Base-by-base conservation (phyloP, 1,139 yeast genomes). In the Pichia sp. region DNA sequence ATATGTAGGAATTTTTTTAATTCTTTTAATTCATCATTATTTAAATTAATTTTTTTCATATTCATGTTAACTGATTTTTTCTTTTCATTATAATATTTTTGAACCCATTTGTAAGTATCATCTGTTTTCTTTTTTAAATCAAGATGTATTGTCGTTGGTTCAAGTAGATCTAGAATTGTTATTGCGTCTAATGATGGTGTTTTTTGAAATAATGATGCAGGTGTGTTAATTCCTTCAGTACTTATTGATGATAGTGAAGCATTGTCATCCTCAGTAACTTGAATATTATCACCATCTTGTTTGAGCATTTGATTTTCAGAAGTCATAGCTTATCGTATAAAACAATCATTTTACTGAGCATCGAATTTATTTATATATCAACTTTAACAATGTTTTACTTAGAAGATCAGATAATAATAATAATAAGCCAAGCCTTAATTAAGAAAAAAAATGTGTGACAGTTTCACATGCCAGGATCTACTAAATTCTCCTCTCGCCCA, bases 141-240 rank as follows among this genome's bases (percentile, higher is more conserved):
- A 18, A 61, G 48, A 3, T 61, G 56, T 30, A 62, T 34, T 5
- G 62, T 50, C 2, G 61, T 56, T 18, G 74, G 74, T 49, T 70
- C 72, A 40, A 71, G 53, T 18, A 71, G 46, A 45, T 70, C 73
- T 36, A 71, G 57, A 2, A 71, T 51, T 0, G 70, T 58, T 5
- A 66, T 51, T 31, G 58, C 61, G 3, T 70, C 75, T 10, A 52
- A 28, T 29, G 48, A 45, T 3, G 62, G 59, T 8, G 55, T 48
- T 32, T 36, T 46, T 4, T 37, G 33, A 25, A 34, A 44, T 11
- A 40, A 36, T 3, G 50, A 48, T 9, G 37, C 29, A 2, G 52
- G 51, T 4, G 50, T 52, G 4, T 11, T 10, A 3, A n/a, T n/a
- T 6, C 32, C 32, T n/a, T 28, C 40, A 28, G 11, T 28, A n/a